phyloP scores from a whole-genome alignment of 225 moss, liverwort and hornwort genomes.

The Polytrichum commune region DNA sequence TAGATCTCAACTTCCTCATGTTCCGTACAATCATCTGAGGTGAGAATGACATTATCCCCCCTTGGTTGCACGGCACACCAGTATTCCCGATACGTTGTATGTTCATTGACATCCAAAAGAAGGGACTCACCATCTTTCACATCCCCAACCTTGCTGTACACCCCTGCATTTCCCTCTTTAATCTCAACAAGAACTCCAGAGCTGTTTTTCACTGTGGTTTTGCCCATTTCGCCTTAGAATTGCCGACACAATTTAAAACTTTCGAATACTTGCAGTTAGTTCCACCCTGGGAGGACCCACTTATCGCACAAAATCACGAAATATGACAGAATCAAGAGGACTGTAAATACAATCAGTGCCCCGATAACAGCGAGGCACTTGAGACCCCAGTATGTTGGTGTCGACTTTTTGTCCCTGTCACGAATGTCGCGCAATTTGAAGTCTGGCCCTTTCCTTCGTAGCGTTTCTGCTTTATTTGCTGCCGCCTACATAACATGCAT shows the following conservation, averaged over 20 bases:
- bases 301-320: slow-evolving; percentile 28
- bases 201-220: background rate
- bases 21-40: slow-evolving; percentile 5
- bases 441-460: background rate
- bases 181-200: background rate
- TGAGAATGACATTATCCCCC: background rate
- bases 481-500: background rate
- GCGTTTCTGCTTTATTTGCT: background rate
- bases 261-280: background rate
- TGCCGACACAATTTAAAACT: background rate
- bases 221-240: background rate
- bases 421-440: too few relatives aligned
- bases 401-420: background rate
- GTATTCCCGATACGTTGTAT: slow-evolving; percentile 9
- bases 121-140: accelerated
- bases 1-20: background rate
- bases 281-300: slow-evolving; percentile 5
- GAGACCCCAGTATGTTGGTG: background rate
- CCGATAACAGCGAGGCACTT: background rate
- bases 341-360: background rate
- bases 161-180: background rate
- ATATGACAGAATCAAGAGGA: slow-evolving; percentile 15
- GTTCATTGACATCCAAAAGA: background rate
- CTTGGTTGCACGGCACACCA: too few relatives aligned
- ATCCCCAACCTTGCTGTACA: accelerated